Evolutionary conservation across 169 alveolate genomes (phyloP).

Genomic region (Cystoisospora suis): DNA sequence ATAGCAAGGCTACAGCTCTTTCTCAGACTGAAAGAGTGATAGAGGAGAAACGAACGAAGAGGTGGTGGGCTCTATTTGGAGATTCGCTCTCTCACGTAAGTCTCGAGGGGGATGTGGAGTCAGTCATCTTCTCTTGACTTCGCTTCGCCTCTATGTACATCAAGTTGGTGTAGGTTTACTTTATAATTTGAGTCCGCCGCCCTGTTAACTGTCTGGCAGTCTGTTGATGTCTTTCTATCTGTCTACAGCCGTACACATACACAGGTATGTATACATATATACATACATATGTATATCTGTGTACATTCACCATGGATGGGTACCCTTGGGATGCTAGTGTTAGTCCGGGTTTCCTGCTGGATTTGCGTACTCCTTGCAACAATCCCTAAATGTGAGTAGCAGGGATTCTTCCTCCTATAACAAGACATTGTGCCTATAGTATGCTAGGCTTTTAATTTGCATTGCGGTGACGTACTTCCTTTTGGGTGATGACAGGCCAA

Average conservation of each 20-base stretch:
- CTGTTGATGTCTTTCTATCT: background rate
- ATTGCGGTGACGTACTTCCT: too few relatives aligned
- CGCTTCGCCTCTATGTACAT: background rate
- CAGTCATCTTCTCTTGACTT: background rate
- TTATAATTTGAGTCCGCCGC: background rate
- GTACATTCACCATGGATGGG: too few relatives aligned
- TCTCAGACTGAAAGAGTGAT: background rate
- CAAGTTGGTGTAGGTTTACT: background rate
- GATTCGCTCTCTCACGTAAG: constrained; percentile 13
- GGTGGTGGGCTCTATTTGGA: constrained; percentile 21
- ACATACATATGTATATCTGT: background rate
- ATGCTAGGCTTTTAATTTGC: too few relatives aligned
- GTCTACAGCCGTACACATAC: background rate
- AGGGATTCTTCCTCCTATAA: too few relatives aligned
- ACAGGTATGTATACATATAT: background rate
- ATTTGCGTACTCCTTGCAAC: too few relatives aligned
- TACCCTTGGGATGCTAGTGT: too few relatives aligned
- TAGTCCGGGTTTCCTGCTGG: too few relatives aligned
- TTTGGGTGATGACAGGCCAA: too few relatives aligned
- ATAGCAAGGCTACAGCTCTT: too few relatives aligned
- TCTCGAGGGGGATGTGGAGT: background rate
- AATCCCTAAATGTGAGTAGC: too few relatives aligned
- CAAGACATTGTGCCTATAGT: too few relatives aligned
- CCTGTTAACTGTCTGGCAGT: background rate
- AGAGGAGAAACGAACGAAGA: background rate